Percentiles rank a stretch among this genome's conserved stretches.
Evolutionary conservation across 345 rosid species (phyloP).

Genomic region (Atalantia buxifolia): DNA sequence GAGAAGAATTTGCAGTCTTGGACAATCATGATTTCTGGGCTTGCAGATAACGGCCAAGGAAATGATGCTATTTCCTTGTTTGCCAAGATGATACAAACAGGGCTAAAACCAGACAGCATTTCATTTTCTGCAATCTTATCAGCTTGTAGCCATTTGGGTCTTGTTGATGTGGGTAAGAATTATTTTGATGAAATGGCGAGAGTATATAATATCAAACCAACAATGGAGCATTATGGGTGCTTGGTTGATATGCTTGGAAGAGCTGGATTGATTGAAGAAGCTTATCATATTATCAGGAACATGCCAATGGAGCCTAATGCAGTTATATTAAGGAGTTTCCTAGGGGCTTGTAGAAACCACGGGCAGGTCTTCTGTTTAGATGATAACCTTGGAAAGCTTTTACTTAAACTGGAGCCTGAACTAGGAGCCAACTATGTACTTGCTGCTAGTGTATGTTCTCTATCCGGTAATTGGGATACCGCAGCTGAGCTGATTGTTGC

Average conservation of each 20-base stretch:
- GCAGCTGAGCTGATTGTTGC: conserved; percentile 22
- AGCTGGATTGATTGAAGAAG: conserved; percentile 33
- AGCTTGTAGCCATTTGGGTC: conserved; percentile 34
- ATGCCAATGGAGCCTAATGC: conserved; percentile 33
- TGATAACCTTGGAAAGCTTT: conserved; percentile 8
- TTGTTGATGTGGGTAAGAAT: conserved; percentile 23
- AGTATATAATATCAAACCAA: conserved; percentile 18
- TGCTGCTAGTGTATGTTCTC: conserved; percentile 21
- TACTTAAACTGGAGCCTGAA: conserved; percentile 23
- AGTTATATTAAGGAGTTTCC: conserved; percentile 29
- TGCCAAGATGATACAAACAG: conserved; percentile 15
- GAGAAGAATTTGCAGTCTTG: conserved; percentile 42
- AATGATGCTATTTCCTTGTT: conserved; percentile 23
- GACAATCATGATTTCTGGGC: conserved; percentile 48
- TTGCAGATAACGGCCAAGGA: conserved; percentile 24
- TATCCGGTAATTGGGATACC: conserved; percentile 25
- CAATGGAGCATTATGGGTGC: conserved; percentile 34
- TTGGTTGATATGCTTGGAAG: conserved; percentile 38
- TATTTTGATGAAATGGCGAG: conserved; percentile 18
- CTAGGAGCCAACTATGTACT: conserved; percentile 27
- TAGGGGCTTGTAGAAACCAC: conserved; percentile 25
- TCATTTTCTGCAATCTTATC: conserved; percentile 25
- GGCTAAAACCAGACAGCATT: conserved; percentile 24
- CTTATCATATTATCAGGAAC: conserved; percentile 18
- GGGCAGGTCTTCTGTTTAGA: conserved; percentile 12